Base-by-base conservation (phyloP, 139 green algal genomes). In the Parachlorella kessleri region DNA sequence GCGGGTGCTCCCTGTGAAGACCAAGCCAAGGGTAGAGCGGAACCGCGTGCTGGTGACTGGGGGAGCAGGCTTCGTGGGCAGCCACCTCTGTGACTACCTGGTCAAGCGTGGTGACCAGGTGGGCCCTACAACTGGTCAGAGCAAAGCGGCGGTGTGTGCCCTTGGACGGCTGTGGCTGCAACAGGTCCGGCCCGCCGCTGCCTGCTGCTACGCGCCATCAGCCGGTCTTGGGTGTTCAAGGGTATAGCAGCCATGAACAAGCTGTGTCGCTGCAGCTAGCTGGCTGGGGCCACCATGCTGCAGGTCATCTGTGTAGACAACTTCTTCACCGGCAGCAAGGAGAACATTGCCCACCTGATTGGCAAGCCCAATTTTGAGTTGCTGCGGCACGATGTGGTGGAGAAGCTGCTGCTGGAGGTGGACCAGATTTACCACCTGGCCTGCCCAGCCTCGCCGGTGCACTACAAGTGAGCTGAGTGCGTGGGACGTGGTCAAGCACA, bases 401-500 rank as follows among this genome's bases (percentile, higher is more conserved):
- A 99, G 89, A 89, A 88, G 28, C 92, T 99, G 53, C 83, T 98
- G 73, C 82, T 99, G 54, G 97, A 99, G 80, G 96, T 99, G 35
- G 97, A 99, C 83, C 93, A 98, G 86, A 95, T 99, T 78, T 99
- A 94, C 86, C 97, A 99, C 84, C 90, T 99, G 36, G 97, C 97
- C 6, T 99, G 97, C 90, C 97, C 97, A n/a, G 97, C 97, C 0
- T 99, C 96, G 0, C 97, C 97, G 14, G 92, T 99, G 32, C 96
- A 99, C 86, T 99, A 99, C 93, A 99, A 99, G 93, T 97, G 73
- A 81, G 91, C 21, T n/a, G n/a, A n/a, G n/a, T n/a, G n/a, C n/a
- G n/a, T n/a, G n/a, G n/a, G n/a, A n/a, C n/a, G n/a, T n/a, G n/a
- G n/a, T n/a, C n/a, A n/a, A n/a, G n/a, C n/a, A n/a, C n/a, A n/a